Evolutionary conservation across 2,329 filamentous ascomycete species (phyloP), one percentile per base, ranked within the genome.

Genomic region (Pestalotiopsis sp.): DNA sequence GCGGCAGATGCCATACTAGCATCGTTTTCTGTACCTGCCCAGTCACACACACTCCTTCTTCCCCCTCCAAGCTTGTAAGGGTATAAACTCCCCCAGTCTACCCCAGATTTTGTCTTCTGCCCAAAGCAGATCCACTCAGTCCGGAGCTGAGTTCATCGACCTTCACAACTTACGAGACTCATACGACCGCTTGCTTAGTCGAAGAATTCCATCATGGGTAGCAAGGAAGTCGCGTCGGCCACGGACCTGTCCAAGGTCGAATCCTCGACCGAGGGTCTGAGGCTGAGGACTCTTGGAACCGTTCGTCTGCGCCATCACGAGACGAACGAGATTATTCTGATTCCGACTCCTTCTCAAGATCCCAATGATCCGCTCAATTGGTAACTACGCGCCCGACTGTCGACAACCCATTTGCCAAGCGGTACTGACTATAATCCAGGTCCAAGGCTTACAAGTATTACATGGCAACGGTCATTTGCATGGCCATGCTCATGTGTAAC

Each of bases 401-500:
- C 20, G 52, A 61, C 23, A 39, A 57, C 20, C 31, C 27, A 31
- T 6, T 41, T 6, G 20, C 14, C n/a, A n/a, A 6, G 2, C 2
- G 3, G 14, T 11, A 14, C 23, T 58, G 20, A 52, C 66, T 67
- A 11, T 69, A 25, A 45, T 62, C 9, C 41, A 84, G 82, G 83
- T 78, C 81, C 31, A 78, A 81, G 77, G 77, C 79, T 72, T 85
- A 83, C 71, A 85, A 86, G 65, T 80, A 82, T 70, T 88, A 86
- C 74, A 84, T 84, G 49, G 85, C 85, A 9, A 73, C 78, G 62
- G 76, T 87, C 14, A 81, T 87, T 41, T 87, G 84, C 73, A 70
- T 84, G 3, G 85, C 86, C 66, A 87, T 89, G 79, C 80, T 87
- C 70, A 81, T 88, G 76, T 86, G 82, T 77, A 89, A 88, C 75